Conservation (phyloP, 345 rosid genomes). For the Lepidium didymum region DNA sequence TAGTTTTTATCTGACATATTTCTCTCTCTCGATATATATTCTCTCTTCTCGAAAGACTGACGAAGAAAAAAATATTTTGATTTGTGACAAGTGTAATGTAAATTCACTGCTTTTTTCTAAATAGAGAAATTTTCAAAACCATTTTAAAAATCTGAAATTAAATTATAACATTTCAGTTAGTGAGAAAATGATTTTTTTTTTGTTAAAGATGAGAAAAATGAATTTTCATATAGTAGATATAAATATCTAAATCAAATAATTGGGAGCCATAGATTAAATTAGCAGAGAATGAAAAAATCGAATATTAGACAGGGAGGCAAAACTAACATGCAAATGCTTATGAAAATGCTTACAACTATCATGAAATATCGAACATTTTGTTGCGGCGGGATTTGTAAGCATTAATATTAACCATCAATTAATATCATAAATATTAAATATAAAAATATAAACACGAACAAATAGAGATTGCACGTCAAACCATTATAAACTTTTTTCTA, state of each 20-base stretch:
- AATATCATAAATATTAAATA: background rate
- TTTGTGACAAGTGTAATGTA: too few relatives aligned
- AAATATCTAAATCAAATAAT: background rate
- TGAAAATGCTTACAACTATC: slow-evolving; percentile 20
- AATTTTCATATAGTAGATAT: background rate
- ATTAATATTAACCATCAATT: slow-evolving; percentile 17
- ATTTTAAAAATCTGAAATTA: too few relatives aligned
- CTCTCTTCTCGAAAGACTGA: too few relatives aligned
- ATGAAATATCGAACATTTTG: slow-evolving; percentile 4
- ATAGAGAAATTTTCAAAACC: too few relatives aligned
- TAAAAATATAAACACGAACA: background rate
- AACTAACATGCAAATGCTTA: slow-evolving; percentile 24
- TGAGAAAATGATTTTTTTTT: too few relatives aligned
- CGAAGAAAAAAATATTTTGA: too few relatives aligned
- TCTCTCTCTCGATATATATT: too few relatives aligned
- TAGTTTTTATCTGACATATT: too few relatives aligned
- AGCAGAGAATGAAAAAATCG: background rate
- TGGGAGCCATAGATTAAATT: background rate
- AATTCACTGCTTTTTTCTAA: too few relatives aligned
- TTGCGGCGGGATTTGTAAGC: slow-evolving; percentile 8
- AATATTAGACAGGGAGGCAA: slow-evolving; percentile 7
- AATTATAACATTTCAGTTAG: too few relatives aligned
- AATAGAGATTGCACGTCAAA: slow-evolving; percentile 6
- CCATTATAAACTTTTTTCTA: background rate
- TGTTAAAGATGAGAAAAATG: too few relatives aligned